A percentile compares a stretch with the other conserved stretches of the same genome.
phyloP scores from a whole-genome alignment of 2,329 filamentous ascomycete genomes.

The Nemania abortiva region DNA sequence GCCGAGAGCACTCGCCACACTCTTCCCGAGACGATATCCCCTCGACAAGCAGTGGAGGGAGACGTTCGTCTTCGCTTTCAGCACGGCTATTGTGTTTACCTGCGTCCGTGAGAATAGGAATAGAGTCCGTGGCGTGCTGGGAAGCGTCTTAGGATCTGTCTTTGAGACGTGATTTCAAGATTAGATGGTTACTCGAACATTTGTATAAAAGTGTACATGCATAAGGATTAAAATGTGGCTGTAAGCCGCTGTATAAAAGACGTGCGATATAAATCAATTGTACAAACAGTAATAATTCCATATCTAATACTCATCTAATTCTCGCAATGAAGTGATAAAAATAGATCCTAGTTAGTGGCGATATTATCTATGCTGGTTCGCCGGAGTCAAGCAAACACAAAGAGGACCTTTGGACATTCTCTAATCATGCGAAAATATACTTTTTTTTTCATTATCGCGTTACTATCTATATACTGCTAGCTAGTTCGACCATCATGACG shows the following conservation, averaged over 20 bases:
- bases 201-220: neutral
- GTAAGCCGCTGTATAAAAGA: neutral
- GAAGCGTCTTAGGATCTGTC: conserved; percentile 67
- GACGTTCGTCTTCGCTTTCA: conserved; percentile 73
- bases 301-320: neutral
- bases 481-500: neutral
- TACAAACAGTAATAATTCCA: conserved; percentile 23
- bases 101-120: conserved; percentile 71
- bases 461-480: conserved; percentile 5
- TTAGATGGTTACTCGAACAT: neutral
- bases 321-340: neutral
- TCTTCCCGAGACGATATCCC: conserved; percentile 78
- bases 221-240: neutral
- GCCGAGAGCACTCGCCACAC: conserved; percentile 79
- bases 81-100: conserved; percentile 77
- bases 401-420: neutral
- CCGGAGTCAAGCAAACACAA: neutral
- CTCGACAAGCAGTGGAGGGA: conserved; percentile 74
- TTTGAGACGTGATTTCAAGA: conserved; percentile 51
- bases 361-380: neutral
- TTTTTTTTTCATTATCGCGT: neutral
- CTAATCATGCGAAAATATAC: neutral
- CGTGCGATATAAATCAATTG: neutral
- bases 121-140: conserved; percentile 76
- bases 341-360: neutral